phyloP scores from a whole-genome alignment of 148 eudicot species.

The Dysphania ambrosioides region DNA sequence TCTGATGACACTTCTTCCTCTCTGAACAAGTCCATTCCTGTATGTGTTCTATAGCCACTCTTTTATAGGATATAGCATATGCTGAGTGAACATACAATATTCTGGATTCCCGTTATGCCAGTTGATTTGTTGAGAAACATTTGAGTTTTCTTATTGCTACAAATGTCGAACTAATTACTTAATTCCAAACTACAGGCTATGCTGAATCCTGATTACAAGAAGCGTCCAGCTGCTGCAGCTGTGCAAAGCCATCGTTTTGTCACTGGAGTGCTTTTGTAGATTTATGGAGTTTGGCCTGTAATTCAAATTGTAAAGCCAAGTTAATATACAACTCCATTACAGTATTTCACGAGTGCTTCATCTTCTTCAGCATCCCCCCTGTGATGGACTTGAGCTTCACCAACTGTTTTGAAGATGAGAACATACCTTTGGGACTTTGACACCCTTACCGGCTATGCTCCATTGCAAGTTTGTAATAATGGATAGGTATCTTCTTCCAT shows the following conservation, averaged over 20 bases:
- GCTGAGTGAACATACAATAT: too few species aligned
- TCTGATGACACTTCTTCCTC: too few species aligned
- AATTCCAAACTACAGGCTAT: slow-evolving; percentile 53
- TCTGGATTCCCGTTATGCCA: background rate
- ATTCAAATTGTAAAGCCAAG: background rate
- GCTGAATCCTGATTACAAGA: slow-evolving; percentile 79
- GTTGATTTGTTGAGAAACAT: background rate
- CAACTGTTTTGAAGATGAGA: background rate
- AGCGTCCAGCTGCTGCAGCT: slow-evolving; percentile 86
- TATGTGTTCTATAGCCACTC: too few species aligned
- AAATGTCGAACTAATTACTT: background rate
- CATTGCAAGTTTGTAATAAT: background rate
- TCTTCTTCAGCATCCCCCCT: background rate
- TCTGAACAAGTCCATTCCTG: too few species aligned
- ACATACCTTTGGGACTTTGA: background rate
- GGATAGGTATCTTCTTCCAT: background rate
- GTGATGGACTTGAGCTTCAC: background rate
- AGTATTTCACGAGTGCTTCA: background rate
- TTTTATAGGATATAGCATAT: too few species aligned
- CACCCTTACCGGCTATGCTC: background rate
- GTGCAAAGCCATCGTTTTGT: slow-evolving; percentile 80
- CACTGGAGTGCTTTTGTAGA: slow-evolving; percentile 53
- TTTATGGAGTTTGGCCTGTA: background rate
- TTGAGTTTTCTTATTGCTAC: background rate
- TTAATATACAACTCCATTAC: background rate